These are phyloP conservation scores for Salicornia ramosissima DNA, from an alignment of 148 eudicot species.

Conservation along the genomic window DNA sequence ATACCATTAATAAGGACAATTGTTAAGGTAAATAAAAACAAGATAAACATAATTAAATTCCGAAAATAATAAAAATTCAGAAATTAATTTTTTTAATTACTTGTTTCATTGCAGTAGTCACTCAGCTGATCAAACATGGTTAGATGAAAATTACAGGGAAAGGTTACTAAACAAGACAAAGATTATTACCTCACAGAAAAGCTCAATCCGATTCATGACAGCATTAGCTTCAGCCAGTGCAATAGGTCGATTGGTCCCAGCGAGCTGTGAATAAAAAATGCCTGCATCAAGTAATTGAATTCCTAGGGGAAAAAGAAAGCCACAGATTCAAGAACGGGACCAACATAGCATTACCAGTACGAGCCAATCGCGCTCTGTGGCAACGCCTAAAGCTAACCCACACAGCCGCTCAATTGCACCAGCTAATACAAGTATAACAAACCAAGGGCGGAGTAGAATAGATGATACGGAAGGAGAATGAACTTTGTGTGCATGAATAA, in stretches of 20 bases:
- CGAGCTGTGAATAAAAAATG: constrained; percentile 48
- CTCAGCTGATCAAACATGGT: background rate
- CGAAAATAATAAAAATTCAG: too few relatives aligned
- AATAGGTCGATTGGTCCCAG: constrained; percentile 84
- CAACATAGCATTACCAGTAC: constrained; percentile 51
- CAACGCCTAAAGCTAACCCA: constrained; percentile 90
- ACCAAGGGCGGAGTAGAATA: constrained; percentile 73
- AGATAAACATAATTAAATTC: too few relatives aligned
- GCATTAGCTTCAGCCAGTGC: constrained; percentile 98
- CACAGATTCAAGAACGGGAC: background rate
- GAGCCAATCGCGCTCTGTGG: constrained; percentile 97
- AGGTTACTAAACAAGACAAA: background rate
- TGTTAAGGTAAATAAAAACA: too few relatives aligned
- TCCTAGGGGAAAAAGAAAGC: constrained; percentile 3
- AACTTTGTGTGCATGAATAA: constrained; percentile 61
- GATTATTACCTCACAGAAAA: constrained; percentile 75
- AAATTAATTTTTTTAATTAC: too few relatives aligned
- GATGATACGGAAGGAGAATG: constrained; percentile 38
- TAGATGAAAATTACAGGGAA: background rate
- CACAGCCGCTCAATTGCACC: constrained; percentile 80
- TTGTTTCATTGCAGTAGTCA: too few relatives aligned
- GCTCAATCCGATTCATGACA: constrained; percentile 75
- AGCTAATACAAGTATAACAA: constrained; percentile 67
- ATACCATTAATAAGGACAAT: too few relatives aligned
- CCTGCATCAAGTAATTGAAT: constrained; percentile 14